phyloP scores from a whole-genome alignment of 1,284 basidiomycete species.

The Puccinia horiana region DNA sequence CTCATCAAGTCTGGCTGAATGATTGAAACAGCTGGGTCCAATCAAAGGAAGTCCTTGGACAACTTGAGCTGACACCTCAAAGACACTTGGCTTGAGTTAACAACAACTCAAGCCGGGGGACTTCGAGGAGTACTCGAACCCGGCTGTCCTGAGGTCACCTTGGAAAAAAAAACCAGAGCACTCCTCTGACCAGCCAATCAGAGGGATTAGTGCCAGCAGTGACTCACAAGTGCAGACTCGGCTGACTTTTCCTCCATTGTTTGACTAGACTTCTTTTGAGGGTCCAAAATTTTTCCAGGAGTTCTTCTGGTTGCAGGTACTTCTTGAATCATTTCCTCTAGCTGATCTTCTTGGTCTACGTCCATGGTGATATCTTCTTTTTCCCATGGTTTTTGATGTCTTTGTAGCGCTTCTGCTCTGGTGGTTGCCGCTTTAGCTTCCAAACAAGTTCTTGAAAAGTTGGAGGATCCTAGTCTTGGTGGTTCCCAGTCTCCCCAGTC shows the following conservation, averaged over 20 bases:
- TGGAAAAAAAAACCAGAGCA: no score
- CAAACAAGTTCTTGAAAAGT: background rate
- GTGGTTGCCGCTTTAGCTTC: background rate
- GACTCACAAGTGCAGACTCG: no score
- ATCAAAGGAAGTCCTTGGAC: no score
- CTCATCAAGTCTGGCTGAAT: no score
- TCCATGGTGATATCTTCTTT: background rate
- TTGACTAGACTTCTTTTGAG: background rate
- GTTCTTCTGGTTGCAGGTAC: background rate
- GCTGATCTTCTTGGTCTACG: background rate
- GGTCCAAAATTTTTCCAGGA: background rate
- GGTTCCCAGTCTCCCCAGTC: background rate
- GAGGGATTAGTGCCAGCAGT: no score
- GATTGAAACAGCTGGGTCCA: no score
- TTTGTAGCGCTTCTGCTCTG: background rate
- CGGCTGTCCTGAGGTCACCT: no score
- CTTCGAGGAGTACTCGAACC: no score
- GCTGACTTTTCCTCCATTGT: background rate
- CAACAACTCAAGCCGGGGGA: no score
- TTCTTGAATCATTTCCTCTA: background rate
- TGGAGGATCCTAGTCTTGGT: background rate
- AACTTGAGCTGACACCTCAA: no score
- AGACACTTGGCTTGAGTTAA: no score
- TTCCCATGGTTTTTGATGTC: background rate
- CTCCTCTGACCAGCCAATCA: no score